phyloP scores from a whole-genome alignment of 768 basidiomycete species.

The Epithele typhae region DNA sequence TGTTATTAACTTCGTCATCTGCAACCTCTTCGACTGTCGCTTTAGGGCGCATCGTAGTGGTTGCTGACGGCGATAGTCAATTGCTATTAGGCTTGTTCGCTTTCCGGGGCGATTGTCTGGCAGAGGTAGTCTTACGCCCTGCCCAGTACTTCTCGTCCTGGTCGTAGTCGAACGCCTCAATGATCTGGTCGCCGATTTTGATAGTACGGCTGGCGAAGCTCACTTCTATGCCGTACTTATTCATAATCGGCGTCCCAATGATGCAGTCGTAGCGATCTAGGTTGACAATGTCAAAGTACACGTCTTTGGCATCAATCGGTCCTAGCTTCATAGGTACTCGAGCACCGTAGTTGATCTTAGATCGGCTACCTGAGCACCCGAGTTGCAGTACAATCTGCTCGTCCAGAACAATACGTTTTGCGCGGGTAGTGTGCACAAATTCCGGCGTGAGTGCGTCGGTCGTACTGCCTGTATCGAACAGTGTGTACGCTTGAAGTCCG shows the following conservation, averaged over 20 bases:
- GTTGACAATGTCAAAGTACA: conserved; percentile 6
- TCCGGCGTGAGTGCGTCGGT: conserved; percentile 20
- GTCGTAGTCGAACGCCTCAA: too few relatives aligned
- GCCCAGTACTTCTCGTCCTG: too few relatives aligned
- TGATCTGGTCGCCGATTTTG: too few relatives aligned
- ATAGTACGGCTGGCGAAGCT: neutral
- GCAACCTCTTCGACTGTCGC: too few relatives aligned
- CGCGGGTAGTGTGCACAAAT: conserved; percentile 15
- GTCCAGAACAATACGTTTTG: conserved; percentile 11
- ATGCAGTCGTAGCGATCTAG: conserved; percentile 28
- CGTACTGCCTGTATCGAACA: conserved; percentile 25
- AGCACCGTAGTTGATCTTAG: conserved; percentile 26
- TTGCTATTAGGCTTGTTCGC: too few relatives aligned
- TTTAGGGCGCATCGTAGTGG: too few relatives aligned
- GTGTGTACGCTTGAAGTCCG: conserved; percentile 12
- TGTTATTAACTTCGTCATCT: too few relatives aligned
- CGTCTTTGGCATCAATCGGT: neutral
- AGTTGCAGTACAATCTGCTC: conserved; percentile 25
- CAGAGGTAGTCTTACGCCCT: too few relatives aligned
- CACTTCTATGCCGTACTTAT: conserved; percentile 2
- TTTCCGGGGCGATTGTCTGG: too few relatives aligned
- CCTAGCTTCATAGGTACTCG: conserved; percentile 10
- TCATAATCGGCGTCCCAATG: conserved; percentile 24
- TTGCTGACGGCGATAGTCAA: too few relatives aligned
- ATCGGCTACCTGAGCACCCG: conserved; percentile 28